phyloP scores from a whole-genome alignment of 495 filamentous ascomycete genomes.

The Neurospora sp. region DNA sequence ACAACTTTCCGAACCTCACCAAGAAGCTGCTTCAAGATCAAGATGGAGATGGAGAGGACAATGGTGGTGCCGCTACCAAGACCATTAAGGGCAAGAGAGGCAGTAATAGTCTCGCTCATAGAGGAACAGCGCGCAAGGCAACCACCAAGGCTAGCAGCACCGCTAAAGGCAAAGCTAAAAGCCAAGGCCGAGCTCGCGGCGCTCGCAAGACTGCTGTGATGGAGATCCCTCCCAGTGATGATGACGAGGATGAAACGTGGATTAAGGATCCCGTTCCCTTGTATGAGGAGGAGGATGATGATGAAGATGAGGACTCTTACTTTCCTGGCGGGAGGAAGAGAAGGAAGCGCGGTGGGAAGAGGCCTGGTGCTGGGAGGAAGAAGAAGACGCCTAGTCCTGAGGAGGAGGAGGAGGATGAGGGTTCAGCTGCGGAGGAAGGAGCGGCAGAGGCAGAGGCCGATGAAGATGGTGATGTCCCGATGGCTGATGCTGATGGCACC shows the following conservation, averaged over 20 bases:
- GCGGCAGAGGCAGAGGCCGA: neutral
- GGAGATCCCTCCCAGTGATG: neutral
- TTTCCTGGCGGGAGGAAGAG: neutral
- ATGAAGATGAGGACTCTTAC: constrained; percentile 8
- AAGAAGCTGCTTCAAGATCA: constrained; percentile 36
- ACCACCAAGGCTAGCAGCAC: constrained; percentile 11
- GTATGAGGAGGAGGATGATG: constrained; percentile 9
- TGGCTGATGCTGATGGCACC: neutral
- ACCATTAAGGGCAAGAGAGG: constrained; percentile 13
- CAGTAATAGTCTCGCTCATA: neutral
- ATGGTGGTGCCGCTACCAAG: neutral
- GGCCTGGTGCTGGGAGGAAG: constrained; percentile 21
- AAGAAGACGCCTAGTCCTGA: constrained; percentile 1
- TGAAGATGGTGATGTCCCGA: neutral
- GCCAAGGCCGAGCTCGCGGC: neutral
- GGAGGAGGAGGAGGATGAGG: neutral
- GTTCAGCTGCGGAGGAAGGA: neutral
- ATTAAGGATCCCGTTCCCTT: neutral
- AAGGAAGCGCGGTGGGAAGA: constrained; percentile 21
- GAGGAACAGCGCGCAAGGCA: constrained; percentile 11
- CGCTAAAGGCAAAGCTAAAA: neutral
- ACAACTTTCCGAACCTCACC: constrained; percentile 40
- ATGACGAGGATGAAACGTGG: constrained; percentile 9
- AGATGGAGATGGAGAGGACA: constrained; percentile 5
- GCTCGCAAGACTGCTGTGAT: neutral